Base-by-base conservation (phyloP, 495 filamentous ascomycete genomes). In the Xeromyces bisporus region DNA sequence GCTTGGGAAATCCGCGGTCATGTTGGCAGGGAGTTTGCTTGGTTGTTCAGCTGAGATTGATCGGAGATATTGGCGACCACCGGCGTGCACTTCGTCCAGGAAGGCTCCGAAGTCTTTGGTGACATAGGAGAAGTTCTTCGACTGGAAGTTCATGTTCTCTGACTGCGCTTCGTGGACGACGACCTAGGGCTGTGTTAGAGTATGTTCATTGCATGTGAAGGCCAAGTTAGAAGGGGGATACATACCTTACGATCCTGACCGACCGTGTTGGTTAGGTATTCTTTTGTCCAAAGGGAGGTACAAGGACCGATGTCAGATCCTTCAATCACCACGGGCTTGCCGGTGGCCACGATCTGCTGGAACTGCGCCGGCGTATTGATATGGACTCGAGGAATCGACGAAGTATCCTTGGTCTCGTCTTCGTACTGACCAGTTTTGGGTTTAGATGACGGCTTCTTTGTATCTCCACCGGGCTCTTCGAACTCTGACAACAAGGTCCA, bases 71-170 rank as follows among this genome's bases (percentile, higher is more conserved):
- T 84, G 55, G 35, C 60, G 71, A 28, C 66, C 71, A 12, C 80
- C 76, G n/a, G 40, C 35, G 31, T 56, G 41, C 17, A 80, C 65
- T 23, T 70, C 63, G 18, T 73, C 50, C 15, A 85, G 53, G 44
- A 93, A 85, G 1, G 71, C 64, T 0, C 62, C 65, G 32, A 93
- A 82, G 6, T 52, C 36, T 36, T 74, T 78, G 7, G 69, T 80
- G 13, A 62, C 54, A 43, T 92, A 93, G 13, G 52, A 47, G 48
- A 92, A 93, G 51, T 92, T 92, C 54, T 87, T 91, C 13, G 55
- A 47, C 31, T 72, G 72, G 43, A 93, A 92, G 37, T 77, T 74
- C 80, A 93, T 83, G 10, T 62, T 60, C 21, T 66, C 57, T 18
- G 58, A 67, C 25, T 58, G 47, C 3, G 76, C 68, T 25, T 75